These are phyloP conservation scores for Backusella morwellensis DNA, from an alignment of 192 early-diverging fungal species.

Conservation along the genomic window DNA sequence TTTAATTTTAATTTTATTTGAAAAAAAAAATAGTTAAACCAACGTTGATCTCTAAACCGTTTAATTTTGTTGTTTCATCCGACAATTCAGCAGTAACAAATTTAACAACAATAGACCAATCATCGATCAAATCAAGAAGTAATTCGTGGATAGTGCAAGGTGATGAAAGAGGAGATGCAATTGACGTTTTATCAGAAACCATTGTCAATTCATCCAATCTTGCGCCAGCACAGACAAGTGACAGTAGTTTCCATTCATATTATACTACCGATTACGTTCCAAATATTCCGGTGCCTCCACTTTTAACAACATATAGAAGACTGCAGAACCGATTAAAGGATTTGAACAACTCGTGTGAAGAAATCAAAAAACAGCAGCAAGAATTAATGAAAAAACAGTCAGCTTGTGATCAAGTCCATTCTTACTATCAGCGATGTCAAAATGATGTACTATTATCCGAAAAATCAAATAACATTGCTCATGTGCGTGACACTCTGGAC, in stretches of 20 bases:
- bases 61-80: background rate
- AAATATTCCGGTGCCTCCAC: slow-evolving; percentile 52
- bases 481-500: slow-evolving; percentile 40
- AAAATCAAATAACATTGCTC: slow-evolving; percentile 16
- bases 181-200: slow-evolving; percentile 44
- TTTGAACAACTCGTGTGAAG: slow-evolving; percentile 28
- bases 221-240: slow-evolving; percentile 44
- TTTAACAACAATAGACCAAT: background rate
- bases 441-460: background rate
- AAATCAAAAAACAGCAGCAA: slow-evolving; percentile 17
- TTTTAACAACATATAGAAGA: slow-evolving; percentile 45
- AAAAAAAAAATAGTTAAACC: background rate
- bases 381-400: background rate
- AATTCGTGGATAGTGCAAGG: background rate
- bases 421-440: background rate
- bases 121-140: background rate
- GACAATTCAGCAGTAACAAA: background rate
- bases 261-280: slow-evolving; percentile 48
- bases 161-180: background rate
- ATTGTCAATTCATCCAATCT: slow-evolving; percentile 48
- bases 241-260: slow-evolving; percentile 33
- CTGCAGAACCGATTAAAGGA: slow-evolving; percentile 45
- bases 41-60: background rate
- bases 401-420: background rate
- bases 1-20: background rate